Evolutionary conservation across 139 green algal species (phyloP), one percentile per base, ranked within the genome.

Genomic region (Dunaliella primolecta): DNA sequence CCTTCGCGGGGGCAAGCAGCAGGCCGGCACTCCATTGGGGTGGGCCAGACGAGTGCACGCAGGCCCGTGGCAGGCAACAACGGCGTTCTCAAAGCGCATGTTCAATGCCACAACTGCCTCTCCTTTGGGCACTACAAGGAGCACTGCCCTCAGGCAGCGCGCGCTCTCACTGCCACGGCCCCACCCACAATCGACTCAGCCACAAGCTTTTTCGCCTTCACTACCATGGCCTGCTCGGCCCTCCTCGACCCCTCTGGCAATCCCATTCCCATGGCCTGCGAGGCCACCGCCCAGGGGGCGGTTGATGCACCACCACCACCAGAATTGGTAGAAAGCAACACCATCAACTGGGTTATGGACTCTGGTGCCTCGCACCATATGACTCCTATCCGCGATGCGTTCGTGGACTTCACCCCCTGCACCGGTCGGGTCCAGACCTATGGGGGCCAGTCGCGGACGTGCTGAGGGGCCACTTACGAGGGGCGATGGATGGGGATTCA

Each of bases 271-370:
- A n/a, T n/a, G n/a, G n/a, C n/a, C n/a, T n/a, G n/a, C n/a, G n/a
- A n/a, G n/a, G n/a, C n/a, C n/a, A n/a, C n/a, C n/a, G n/a, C n/a
- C 46, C 7, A 64, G 46, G 46, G 46, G 46, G 46, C 46, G 7
- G 46, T 25, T 7, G 7, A 64, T 15, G 46, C 46, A 64, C 7
- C 46, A 64, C 46, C n/a, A n/a, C n/a, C n/a, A n/a, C n/a, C n/a
- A n/a, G n/a, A n/a, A n/a, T n/a, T n/a, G n/a, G n/a, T n/a, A n/a
- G n/a, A n/a, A n/a, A n/a, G n/a, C n/a, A n/a, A n/a, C n/a, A n/a
- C n/a, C n/a, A n/a, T n/a, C n/a, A n/a, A 15, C 46, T 81, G 75
- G 75, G 30, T 81, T 2, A 38, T 81, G 31, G 75, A 81, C 33
- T 55, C n/a, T 46, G 75, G 75, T 3, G 75, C 75, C 27, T n/a